Evolutionary conservation across 164 flowering plant species (phyloP).

Genomic region (Saururus chinensis): DNA sequence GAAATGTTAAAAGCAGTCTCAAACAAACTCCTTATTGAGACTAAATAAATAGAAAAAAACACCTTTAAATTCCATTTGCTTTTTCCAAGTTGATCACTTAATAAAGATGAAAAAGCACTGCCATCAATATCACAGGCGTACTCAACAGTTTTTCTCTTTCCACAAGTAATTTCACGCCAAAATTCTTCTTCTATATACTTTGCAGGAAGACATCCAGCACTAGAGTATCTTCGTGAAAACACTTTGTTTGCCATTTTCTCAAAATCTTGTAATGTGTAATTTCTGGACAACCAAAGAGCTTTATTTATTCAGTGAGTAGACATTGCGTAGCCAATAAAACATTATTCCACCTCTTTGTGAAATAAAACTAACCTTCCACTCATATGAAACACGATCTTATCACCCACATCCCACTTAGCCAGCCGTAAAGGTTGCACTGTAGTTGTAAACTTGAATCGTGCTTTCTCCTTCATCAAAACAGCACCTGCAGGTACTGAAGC

Average conservation of each 20-base stretch:
- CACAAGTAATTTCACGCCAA: conserved; percentile 92
- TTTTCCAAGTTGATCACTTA: conserved; percentile 70
- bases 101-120: conserved; percentile 96
- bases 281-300: conserved; percentile 51
- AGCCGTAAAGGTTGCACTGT: conserved; percentile 95
- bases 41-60: background rate
- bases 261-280: conserved; percentile 83
- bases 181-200: conserved; percentile 87
- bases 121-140: conserved; percentile 99
- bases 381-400: conserved; percentile 86
- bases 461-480: conserved; percentile 86
- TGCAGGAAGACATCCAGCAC: conserved; percentile 84
- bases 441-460: conserved; percentile 85
- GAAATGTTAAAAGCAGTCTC: no score
- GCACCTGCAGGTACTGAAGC: conserved; percentile 95
- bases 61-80: conserved; percentile 99
- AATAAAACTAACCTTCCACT: conserved; percentile 66
- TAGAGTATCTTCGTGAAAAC: conserved; percentile 84
- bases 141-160: conserved; percentile 87
- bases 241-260: conserved; percentile 99
- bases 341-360: background rate
- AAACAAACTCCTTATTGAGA: no score
- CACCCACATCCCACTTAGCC: conserved; percentile 89
- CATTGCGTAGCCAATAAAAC: background rate
- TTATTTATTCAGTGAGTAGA: background rate